These are phyloP conservation scores for Jacaranda mimosifolia DNA, from an alignment of 257 asterid species.

Conservation along the genomic window DNA sequence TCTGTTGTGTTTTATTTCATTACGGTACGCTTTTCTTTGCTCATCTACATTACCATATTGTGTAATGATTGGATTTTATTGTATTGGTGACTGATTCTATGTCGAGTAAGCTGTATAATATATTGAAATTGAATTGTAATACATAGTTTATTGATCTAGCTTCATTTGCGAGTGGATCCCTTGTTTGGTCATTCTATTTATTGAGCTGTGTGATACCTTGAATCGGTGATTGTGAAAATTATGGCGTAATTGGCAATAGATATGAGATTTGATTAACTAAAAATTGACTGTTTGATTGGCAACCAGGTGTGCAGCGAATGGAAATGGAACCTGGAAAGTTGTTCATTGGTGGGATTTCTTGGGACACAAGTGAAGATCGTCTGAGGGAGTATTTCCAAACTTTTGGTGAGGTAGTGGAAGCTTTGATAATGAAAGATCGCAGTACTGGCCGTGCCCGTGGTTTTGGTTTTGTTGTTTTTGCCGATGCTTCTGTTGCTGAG, in stretches of 20 bases:
- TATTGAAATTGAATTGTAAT: conserved; percentile 28
- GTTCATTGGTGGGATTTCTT: conserved; percentile 94
- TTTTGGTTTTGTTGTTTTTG: conserved; percentile 87
- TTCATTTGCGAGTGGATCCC: conserved; percentile 55
- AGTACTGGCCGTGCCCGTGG: conserved; percentile 97
- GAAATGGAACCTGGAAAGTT: conserved; percentile 87
- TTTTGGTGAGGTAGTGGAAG: conserved; percentile 87
- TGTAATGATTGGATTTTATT: conserved; percentile 44
- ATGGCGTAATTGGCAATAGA: neutral
- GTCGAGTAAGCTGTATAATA: conserved; percentile 14
- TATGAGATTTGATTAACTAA: conserved; percentile 25
- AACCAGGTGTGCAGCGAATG: conserved; percentile 59
- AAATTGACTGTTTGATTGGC: conserved; percentile 43
- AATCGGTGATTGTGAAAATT: conserved; percentile 23
- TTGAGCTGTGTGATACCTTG: conserved; percentile 27
- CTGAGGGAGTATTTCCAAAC: conserved; percentile 75
- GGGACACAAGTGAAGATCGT: conserved; percentile 96
- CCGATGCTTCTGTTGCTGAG: conserved; percentile 85
- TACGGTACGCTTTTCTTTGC: conserved; percentile 44
- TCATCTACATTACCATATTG: conserved; percentile 60
- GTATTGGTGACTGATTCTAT: conserved; percentile 33
- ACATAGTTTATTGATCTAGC: conserved; percentile 38
- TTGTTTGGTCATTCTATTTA: conserved; percentile 25
- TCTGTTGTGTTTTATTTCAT: conserved; percentile 41
- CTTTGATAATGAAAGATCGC: conserved; percentile 94